phyloP scores from a whole-genome alignment of 2,329 filamentous ascomycete species.

The Venturia effusa region DNA sequence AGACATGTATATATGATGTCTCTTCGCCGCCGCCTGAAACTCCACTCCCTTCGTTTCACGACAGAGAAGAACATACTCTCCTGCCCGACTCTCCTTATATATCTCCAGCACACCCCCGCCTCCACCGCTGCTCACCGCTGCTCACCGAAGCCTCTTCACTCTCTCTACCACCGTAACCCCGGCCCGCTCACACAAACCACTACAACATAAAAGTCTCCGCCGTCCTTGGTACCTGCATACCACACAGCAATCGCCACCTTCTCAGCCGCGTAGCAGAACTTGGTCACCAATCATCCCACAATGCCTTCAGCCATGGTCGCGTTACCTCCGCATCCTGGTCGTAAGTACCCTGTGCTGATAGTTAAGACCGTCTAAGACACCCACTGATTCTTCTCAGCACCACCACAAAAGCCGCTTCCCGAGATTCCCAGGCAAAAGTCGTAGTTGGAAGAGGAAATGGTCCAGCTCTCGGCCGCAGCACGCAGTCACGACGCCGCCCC shows the following conservation, averaged over 20 bases:
- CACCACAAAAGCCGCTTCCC: slow-evolving; percentile 15
- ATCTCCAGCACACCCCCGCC: neutral
- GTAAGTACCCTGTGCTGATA: neutral
- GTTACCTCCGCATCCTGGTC: slow-evolving; percentile 6
- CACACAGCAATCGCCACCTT: neutral
- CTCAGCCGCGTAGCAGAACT: neutral
- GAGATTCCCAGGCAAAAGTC: slow-evolving; percentile 26
- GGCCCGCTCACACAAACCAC: neutral
- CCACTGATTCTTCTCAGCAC: neutral
- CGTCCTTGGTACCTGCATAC: neutral
- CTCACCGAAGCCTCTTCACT: no score
- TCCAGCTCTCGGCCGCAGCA: no score
- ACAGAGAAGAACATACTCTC: neutral
- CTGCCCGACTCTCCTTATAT: neutral
- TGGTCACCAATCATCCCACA: neutral
- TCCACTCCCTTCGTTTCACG: neutral
- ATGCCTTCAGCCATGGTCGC: slow-evolving; percentile 7
- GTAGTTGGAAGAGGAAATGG: neutral
- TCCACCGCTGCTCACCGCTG: no score
- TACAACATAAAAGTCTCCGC: neutral
- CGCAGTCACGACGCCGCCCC: no score
- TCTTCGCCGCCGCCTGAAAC: neutral
- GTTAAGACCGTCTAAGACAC: neutral
- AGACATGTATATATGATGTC: neutral
- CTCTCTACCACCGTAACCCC: no score